phyloP scores from a whole-genome alignment of 164 flowering plant species.

The Kingdonia uniflora region DNA sequence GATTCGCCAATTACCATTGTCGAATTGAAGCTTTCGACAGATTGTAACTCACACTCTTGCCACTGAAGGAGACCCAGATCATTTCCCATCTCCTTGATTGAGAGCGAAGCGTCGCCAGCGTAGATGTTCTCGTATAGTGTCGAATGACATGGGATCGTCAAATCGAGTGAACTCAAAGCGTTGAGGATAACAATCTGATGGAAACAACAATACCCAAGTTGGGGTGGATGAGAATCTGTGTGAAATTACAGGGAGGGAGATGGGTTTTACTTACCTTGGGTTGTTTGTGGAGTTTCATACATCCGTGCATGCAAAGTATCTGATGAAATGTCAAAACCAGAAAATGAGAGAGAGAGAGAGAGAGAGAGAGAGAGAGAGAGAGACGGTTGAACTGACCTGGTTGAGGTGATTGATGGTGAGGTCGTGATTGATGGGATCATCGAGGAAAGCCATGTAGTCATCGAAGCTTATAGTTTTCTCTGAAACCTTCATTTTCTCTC shows the following conservation, averaged over 20 bases:
- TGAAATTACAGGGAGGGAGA: too few species aligned
- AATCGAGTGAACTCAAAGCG: background rate
- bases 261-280: background rate
- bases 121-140: background rate
- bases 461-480: constrained; percentile 1
- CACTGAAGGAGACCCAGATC: background rate
- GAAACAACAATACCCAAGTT: too few species aligned
- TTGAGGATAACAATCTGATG: background rate
- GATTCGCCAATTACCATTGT: too few species aligned
- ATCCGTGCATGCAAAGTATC: background rate
- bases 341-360: background rate
- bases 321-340: background rate
- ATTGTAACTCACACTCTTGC: background rate
- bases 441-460: too few species aligned
- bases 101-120: background rate
- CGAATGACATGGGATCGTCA: background rate
- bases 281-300: background rate
- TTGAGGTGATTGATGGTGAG: background rate
- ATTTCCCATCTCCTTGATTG: background rate
- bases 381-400: background rate
- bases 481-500: background rate
- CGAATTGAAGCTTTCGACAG: too few species aligned
- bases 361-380: too few species aligned
- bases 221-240: too few species aligned
- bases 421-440: too few species aligned